A percentile compares a stretch with the other conserved stretches of the same genome.
Conservation (phyloP, 163 green algal species). For the Chlamydomonas reinhardtii region DNA sequence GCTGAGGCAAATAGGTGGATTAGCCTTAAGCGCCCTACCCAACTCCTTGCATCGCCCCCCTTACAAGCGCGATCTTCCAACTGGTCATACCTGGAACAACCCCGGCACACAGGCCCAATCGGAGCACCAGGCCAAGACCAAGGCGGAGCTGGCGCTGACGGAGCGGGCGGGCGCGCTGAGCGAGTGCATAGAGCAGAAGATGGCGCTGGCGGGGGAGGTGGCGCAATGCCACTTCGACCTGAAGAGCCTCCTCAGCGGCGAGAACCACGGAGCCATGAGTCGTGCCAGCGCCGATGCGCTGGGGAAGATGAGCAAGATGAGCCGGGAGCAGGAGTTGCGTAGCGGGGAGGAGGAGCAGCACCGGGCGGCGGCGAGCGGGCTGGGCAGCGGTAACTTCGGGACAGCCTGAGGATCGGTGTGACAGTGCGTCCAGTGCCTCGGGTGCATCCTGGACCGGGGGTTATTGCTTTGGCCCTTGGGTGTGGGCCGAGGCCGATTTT, state of each 20-base stretch:
- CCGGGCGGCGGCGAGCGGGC: too few species aligned
- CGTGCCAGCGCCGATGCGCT: not conserved
- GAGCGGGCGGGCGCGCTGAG: conserved; percentile 37
- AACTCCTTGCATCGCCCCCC: too few species aligned
- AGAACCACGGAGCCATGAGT: not conserved
- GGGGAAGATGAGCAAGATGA: not conserved
- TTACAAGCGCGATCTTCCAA: too few species aligned
- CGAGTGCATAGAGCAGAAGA: conserved; percentile 28
- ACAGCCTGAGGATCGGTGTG: too few species aligned
- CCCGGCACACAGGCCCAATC: not conserved
- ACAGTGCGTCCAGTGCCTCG: too few species aligned
- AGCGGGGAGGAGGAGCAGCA: not conserved
- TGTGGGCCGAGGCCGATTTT: too few species aligned
- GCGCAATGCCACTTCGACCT: conserved; percentile 53
- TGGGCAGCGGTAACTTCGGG: too few species aligned
- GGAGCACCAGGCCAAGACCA: conserved; percentile 44
- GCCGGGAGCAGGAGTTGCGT: not conserved
- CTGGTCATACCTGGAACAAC: too few species aligned
- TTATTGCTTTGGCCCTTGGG: too few species aligned
- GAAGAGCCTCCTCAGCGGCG: conserved; percentile 6
- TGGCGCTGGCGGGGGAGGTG: conserved; percentile 41
- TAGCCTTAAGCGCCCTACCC: too few species aligned
- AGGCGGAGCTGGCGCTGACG: conserved; percentile 49
- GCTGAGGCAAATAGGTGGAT: too few species aligned
- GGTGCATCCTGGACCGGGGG: too few species aligned